Percentiles rank a stretch among this genome's conserved stretches.
Evolutionary conservation across 495 filamentous ascomycete genomes (phyloP).

Genomic region (Choiromyces venosus): DNA sequence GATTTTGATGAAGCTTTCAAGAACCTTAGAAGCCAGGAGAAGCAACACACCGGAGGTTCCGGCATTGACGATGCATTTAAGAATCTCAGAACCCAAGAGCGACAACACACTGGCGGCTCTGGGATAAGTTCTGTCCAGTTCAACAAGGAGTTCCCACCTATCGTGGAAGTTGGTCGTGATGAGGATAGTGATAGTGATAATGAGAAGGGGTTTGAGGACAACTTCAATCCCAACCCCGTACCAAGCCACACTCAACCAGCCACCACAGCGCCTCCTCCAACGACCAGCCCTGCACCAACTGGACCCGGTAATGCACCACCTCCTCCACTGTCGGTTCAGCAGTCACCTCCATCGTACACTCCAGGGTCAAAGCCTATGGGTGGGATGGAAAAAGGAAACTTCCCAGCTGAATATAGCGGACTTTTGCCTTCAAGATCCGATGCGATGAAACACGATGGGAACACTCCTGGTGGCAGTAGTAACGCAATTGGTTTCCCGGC

Average conservation of each 20-base stretch:
- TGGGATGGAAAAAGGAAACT: slow-evolving; percentile 44
- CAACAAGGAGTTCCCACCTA: slow-evolving; percentile 85
- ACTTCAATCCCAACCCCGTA: slow-evolving; percentile 72
- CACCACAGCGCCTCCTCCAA: slow-evolving; percentile 32
- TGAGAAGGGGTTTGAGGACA: slow-evolving; percentile 82
- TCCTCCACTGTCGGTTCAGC: slow-evolving; percentile 55
- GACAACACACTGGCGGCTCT: slow-evolving; percentile 45
- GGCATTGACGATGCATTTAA: slow-evolving; percentile 55
- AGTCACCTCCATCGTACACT: slow-evolving; percentile 62
- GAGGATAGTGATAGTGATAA: slow-evolving; percentile 76
- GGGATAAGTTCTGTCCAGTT: slow-evolving; percentile 46
- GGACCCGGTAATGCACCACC: slow-evolving; percentile 39
- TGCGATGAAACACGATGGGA: slow-evolving; percentile 48
- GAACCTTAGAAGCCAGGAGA: slow-evolving; percentile 46
- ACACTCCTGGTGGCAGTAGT: slow-evolving; percentile 35
- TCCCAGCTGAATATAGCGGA: slow-evolving; percentile 58
- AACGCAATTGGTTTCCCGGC: slow-evolving; percentile 45
- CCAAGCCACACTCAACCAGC: slow-evolving; percentile 42
- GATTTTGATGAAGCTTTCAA: slow-evolving; percentile 74
- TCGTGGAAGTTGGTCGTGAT: slow-evolving; percentile 74
- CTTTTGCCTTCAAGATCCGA: slow-evolving; percentile 61
- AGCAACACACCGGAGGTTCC: slow-evolving; percentile 44
- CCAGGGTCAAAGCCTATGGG: slow-evolving; percentile 38
- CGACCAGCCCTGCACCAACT: slow-evolving; percentile 34
- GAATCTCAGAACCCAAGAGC: slow-evolving; percentile 46